Conservation (phyloP, 192 early-diverging fungal genomes). For the Phlyctochytrium planicorne region DNA sequence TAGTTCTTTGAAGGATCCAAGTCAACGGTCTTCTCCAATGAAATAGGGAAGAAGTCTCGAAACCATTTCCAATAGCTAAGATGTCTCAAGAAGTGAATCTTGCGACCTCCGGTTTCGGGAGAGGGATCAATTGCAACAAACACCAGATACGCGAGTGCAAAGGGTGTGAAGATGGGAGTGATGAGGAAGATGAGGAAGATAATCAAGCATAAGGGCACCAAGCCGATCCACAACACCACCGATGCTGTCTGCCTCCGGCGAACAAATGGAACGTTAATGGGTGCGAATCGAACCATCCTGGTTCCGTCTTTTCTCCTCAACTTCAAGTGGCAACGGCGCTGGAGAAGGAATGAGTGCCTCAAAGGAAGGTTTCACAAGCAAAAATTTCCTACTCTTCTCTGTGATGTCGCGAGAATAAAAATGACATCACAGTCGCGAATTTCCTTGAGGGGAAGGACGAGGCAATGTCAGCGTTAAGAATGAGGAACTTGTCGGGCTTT, state of each 20-base stretch:
- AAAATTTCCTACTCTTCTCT: no score
- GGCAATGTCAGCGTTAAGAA: conserved; percentile 96
- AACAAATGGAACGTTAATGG: conserved; percentile 60
- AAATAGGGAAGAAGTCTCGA: conserved; percentile 77
- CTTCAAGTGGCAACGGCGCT: no score
- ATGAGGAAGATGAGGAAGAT: conserved; percentile 67
- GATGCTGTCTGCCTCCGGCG: conserved; percentile 68
- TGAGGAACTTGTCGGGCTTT: conserved; percentile 88
- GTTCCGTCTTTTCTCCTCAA: no score
- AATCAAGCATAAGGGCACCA: conserved; percentile 51
- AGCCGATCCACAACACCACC: conserved; percentile 61
- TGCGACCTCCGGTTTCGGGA: conserved; percentile 78
- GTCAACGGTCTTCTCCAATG: conserved; percentile 77
- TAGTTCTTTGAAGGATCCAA: conserved; percentile 83
- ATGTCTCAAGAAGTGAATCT: conserved; percentile 46
- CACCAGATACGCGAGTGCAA: conserved; percentile 67
- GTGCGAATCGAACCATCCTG: conserved; percentile 55
- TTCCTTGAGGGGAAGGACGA: conserved; percentile 93
- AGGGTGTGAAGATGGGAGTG: conserved; percentile 53
- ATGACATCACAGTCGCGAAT: no score
- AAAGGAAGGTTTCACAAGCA: no score
- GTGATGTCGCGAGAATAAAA: no score
- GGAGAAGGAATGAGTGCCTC: no score
- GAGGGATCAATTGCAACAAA: conserved; percentile 73
- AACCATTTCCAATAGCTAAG: conserved; percentile 74